These are phyloP conservation scores for Hymenoscyphus fraxineus DNA, from an alignment of 2,329 filamentous ascomycete species.

Conservation along the genomic window DNA sequence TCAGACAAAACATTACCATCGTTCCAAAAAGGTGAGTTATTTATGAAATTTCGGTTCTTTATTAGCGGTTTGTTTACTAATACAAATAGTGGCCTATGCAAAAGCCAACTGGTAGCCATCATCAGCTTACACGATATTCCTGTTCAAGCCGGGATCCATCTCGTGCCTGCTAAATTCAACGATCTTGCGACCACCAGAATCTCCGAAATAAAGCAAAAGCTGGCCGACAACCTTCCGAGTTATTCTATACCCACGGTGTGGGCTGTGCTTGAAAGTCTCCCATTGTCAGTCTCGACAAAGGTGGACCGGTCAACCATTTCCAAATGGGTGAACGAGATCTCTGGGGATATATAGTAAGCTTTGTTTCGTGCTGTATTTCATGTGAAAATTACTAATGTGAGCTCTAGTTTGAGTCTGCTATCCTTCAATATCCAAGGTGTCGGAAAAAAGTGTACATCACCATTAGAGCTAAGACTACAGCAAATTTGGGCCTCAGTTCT, in stretches of 20 bases:
- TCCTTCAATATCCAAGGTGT: too few relatives aligned
- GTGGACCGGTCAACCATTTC: conserved; percentile 3
- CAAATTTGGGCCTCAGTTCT: too few relatives aligned
- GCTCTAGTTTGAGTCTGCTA: too few relatives aligned
- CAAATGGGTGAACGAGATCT: not conserved
- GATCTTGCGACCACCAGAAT: not conserved
- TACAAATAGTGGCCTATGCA: too few relatives aligned
- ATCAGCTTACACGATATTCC: too few relatives aligned
- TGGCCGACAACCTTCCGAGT: conserved; percentile 2
- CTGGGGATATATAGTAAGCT: too few relatives aligned
- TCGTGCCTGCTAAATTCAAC: not conserved
- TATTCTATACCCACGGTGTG: conserved; percentile 19
- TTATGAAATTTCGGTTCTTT: too few relatives aligned
- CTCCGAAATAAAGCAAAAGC: not conserved
- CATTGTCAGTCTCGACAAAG: conserved; percentile 10
- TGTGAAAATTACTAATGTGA: too few relatives aligned
- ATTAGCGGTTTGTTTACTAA: too few relatives aligned
- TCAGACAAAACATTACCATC: not conserved
- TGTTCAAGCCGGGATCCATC: not conserved
- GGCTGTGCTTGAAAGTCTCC: conserved; percentile 8
- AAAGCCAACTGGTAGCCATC: not conserved
- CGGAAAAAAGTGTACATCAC: too few relatives aligned
- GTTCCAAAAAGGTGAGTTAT: not conserved
- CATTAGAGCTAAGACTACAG: too few relatives aligned
- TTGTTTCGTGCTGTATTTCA: too few relatives aligned